Conservation (phyloP, 192 early-diverging fungal species). For the Backusella macrospora region DNA sequence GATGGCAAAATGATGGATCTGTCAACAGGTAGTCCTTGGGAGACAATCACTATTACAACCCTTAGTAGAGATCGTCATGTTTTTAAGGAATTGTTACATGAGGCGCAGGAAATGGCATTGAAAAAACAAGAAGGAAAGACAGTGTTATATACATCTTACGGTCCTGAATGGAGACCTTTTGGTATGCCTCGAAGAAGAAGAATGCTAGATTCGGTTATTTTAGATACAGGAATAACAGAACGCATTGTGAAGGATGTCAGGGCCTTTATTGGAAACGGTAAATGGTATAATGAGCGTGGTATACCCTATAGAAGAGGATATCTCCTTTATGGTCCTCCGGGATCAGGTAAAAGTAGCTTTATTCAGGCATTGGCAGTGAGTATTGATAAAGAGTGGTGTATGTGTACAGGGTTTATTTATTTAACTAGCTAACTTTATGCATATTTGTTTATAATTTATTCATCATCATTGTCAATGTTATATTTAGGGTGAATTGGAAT, state of each 20-base stretch:
- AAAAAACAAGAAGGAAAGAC: constrained; percentile 93
- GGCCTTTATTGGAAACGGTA: constrained; percentile 77
- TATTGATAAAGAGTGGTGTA: not conserved
- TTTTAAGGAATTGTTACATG: constrained; percentile 75
- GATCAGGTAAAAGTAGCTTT: constrained; percentile 91
- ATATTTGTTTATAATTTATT: not conserved
- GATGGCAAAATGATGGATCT: constrained; percentile 91
- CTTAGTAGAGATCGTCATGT: constrained; percentile 78
- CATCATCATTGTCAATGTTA: not conserved
- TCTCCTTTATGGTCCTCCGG: constrained; percentile 85
- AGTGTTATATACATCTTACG: constrained; percentile 93
- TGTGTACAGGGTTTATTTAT: not conserved
- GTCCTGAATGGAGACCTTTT: constrained; percentile 96
- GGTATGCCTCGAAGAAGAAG: constrained; percentile 86
- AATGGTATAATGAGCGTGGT: constrained; percentile 83
- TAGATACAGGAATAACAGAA: constrained; percentile 70
- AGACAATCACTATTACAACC: constrained; percentile 93
- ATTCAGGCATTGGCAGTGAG: constrained; percentile 82
- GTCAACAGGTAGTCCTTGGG: constrained; percentile 89
- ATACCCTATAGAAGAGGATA: constrained; percentile 93
- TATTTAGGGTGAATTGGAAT: constrained; percentile 69
- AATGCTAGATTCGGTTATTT: constrained; percentile 69
- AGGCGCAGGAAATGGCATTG: constrained; percentile 82
- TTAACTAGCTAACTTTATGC: not conserved
- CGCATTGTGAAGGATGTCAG: constrained; percentile 69